Evolutionary conservation across 2,329 filamentous ascomycete species (phyloP).

Genomic region (Amylocarpus encephaloides): DNA sequence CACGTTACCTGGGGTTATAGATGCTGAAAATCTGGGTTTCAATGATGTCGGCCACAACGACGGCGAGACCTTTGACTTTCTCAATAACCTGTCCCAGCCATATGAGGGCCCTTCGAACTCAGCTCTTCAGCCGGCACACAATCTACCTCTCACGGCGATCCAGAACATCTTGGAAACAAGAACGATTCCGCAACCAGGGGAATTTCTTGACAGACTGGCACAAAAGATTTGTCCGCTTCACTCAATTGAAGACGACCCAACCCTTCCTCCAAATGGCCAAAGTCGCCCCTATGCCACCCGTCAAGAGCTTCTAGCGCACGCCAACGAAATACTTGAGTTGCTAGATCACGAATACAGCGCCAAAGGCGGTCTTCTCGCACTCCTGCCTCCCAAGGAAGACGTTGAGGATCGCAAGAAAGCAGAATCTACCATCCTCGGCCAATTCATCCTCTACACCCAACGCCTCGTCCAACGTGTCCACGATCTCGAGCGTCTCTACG

Average conservation of each 20-base stretch:
- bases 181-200: not conserved
- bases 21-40: slow-evolving; percentile 15
- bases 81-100: slow-evolving; percentile 43
- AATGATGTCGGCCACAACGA: slow-evolving; percentile 11
- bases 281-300: slow-evolving; percentile 25
- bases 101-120: slow-evolving; percentile 39
- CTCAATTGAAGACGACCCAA: not conserved
- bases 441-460: slow-evolving; percentile 50
- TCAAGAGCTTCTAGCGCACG: slow-evolving; percentile 45
- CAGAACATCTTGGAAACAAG: slow-evolving; percentile 21
- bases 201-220: too few species aligned
- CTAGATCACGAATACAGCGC: slow-evolving; percentile 53
- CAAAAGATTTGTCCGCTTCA: slow-evolving; percentile 26
- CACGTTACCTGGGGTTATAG: slow-evolving; percentile 24
- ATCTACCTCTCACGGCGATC: slow-evolving; percentile 23
- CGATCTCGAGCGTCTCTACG: slow-evolving; percentile 49
- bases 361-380: slow-evolving; percentile 48
- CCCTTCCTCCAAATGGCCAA: slow-evolving; percentile 7
- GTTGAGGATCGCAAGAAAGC: slow-evolving; percentile 37
- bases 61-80: slow-evolving; percentile 51
- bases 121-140: slow-evolving; percentile 16
- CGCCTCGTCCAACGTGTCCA: slow-evolving; percentile 48
- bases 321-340: slow-evolving; percentile 52
- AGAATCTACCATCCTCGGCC: slow-evolving; percentile 48
- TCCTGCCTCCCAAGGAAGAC: slow-evolving; percentile 42